A percentile compares a stretch with the other conserved stretches of the same genome.
Conservation (phyloP, 176 grass and related monocot species). For the Eremochloa ophiuroides region DNA sequence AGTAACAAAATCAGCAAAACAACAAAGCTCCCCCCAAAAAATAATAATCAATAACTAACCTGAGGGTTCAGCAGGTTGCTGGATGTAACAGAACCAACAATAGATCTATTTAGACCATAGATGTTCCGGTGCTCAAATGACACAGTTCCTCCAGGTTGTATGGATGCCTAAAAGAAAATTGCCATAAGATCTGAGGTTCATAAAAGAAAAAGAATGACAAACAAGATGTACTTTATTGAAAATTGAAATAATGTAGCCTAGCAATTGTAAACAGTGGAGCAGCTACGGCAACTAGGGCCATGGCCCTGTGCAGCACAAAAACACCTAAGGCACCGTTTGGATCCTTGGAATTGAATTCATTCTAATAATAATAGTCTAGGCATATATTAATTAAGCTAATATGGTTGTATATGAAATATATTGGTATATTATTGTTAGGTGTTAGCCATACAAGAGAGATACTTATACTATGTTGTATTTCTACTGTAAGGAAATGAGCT, state of each 20-base stretch:
- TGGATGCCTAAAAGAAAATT: slow-evolving; percentile 61
- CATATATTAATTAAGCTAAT: no score
- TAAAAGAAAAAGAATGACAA: neutral
- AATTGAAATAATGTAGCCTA: neutral
- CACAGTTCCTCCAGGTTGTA: slow-evolving; percentile 97
- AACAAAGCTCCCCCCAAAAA: neutral
- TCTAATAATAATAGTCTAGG: no score
- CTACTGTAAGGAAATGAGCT: no score
- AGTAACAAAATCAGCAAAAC: slow-evolving; percentile 19
- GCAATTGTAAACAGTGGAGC: neutral
- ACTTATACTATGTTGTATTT: no score
- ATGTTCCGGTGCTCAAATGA: slow-evolving; percentile 96
- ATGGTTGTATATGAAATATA: no score
- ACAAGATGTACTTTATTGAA: neutral
- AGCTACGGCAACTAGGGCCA: neutral
- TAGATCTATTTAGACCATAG: slow-evolving; percentile 87
- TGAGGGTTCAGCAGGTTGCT: slow-evolving; percentile 97
- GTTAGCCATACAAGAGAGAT: no score
- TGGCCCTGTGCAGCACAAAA: neutral
- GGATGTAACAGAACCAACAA: slow-evolving; percentile 91
- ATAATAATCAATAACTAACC: slow-evolving; percentile 39
- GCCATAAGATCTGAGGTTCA: slow-evolving; percentile 15
- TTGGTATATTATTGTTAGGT: no score
- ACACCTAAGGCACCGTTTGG: no score
- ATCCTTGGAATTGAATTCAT: no score